Base-by-base conservation (phyloP, 345 rosid species). In the Syzygium aqueum region DNA sequence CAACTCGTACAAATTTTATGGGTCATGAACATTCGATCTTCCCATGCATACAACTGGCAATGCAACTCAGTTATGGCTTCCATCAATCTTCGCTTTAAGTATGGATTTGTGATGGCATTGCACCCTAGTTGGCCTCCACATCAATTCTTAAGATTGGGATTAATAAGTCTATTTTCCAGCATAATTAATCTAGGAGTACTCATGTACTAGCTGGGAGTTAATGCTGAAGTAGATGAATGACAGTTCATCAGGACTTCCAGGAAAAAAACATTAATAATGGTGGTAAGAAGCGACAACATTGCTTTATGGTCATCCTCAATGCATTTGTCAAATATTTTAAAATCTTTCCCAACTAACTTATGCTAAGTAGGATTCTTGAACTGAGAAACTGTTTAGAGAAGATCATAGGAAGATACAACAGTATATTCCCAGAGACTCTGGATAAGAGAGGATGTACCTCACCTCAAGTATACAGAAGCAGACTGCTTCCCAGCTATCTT, bases 391-490 rank as follows among this genome's bases (percentile, higher is more conserved):
- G 21, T 73, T 4, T 19, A 73, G 2, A 73, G 23, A 73, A 73
- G 6, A 73, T 33, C 80, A 33, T 73, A 73, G 46, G 80, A 73
- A 73, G 46, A 19, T 19, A 46, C 80, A 33, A 73, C 46, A 67
- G 46, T 67, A 67, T 16, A 67, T 73, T 73, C 49, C 80, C 80
- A 73, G 61, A 56, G 80, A 73, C 46, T 17, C 49, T 33, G 80
- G 53, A 90, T 87, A 86, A 65, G 43, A 28, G 27, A 73, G 46
- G 43, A 73, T 33, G 80, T 9, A 33, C 80, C 2, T 89, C 94
- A 97, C 99, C 98, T 94, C 86, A 95, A 91, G 88, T 92, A 91
- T 84, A 96, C 83, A 57, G 97, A 94, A 89, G 95, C 95, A 92
- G 93, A 92, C 85, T 96, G 95, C 89, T 90, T 93, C 88, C 93